These are phyloP conservation scores for Begonia loranthoides DNA, from an alignment of 306 rosid genomes.

Conservation along the genomic window DNA sequence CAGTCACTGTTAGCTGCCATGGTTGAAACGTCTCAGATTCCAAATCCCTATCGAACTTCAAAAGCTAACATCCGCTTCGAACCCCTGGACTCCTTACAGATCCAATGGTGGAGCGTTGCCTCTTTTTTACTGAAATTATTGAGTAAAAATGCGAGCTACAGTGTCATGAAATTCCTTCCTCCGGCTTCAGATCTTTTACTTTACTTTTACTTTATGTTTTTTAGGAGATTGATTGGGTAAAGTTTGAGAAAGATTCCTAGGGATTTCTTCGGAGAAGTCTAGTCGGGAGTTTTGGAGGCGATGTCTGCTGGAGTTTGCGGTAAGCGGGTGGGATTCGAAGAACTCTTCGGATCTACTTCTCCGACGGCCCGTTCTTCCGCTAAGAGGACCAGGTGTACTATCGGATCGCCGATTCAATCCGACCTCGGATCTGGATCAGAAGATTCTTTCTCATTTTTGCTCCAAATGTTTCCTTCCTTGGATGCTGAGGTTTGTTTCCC, in stretches of 20 bases:
- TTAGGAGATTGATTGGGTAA: background rate
- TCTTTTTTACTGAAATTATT: too few relatives aligned
- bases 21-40: conserved; percentile 15
- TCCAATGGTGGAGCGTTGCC: background rate
- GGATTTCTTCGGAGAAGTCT: conserved; percentile 2
- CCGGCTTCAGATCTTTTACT: background rate
- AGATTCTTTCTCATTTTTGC: conserved; percentile 13
- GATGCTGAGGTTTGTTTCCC: conserved; percentile 16
- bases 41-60: conserved; percentile 1
- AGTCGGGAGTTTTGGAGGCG: conserved; percentile 1
- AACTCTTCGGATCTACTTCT: conserved; percentile 29
- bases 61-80: background rate
- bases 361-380: conserved; percentile 21
- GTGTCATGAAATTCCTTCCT: background rate
- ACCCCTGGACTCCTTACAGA: conserved; percentile 6
- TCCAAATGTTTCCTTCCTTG: conserved; percentile 24
- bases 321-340: conserved; percentile 29
- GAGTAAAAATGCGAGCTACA: too few relatives aligned
- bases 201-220: background rate
- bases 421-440: conserved; percentile 13
- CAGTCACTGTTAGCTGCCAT: conserved; percentile 13
- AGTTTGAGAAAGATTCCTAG: background rate
- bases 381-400: conserved; percentile 20
- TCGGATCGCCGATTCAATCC: conserved; percentile 16
- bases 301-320: conserved; percentile 33